A percentile compares a stretch with the other conserved stretches of the same genome.
These are phyloP conservation scores for Ogataea allantospora DNA, from an alignment of 805 yeast genomes.

Conservation along the genomic window DNA sequence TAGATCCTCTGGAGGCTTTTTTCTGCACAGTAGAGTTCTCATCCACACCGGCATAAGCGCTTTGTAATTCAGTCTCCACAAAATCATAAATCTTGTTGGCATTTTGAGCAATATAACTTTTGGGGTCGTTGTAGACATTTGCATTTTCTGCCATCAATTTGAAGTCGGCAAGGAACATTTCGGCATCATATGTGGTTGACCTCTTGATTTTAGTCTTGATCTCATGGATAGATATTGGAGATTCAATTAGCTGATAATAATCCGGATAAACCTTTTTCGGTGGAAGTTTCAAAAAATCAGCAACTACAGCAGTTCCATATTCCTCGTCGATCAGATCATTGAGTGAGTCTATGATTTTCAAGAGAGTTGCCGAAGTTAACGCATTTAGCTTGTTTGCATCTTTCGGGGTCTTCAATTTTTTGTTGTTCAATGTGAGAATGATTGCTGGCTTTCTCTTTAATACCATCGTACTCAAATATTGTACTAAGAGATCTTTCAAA, in stretches of 20 bases:
- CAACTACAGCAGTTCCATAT: slow-evolving; percentile 32
- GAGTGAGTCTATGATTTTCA: slow-evolving; percentile 34
- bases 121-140: slow-evolving; percentile 63
- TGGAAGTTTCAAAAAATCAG: slow-evolving; percentile 70
- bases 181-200: slow-evolving; percentile 36
- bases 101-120: slow-evolving; percentile 63
- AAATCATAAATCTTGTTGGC: slow-evolving; percentile 55
- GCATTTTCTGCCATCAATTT: slow-evolving; percentile 72
- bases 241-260: slow-evolving; percentile 62
- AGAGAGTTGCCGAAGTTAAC: slow-evolving; percentile 30
- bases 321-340: slow-evolving; percentile 36
- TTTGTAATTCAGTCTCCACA: slow-evolving; percentile 50
- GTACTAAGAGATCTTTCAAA: too few species aligned
- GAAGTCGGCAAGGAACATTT: slow-evolving; percentile 58
- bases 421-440: slow-evolving; percentile 16
- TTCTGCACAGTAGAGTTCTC: slow-evolving; percentile 4
- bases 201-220: slow-evolving; percentile 47
- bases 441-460: slow-evolving; percentile 23
- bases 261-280: slow-evolving; percentile 75
- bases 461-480: slow-evolving; percentile 12
- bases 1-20: slow-evolving; percentile 1
- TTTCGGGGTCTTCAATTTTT: slow-evolving; percentile 18
- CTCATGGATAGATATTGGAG: slow-evolving; percentile 71
- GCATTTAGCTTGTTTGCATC: not conserved
- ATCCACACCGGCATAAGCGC: slow-evolving; percentile 20